Base-by-base conservation (phyloP, 352 stramenopile species). In the Globisporangium mamillatum region DNA sequence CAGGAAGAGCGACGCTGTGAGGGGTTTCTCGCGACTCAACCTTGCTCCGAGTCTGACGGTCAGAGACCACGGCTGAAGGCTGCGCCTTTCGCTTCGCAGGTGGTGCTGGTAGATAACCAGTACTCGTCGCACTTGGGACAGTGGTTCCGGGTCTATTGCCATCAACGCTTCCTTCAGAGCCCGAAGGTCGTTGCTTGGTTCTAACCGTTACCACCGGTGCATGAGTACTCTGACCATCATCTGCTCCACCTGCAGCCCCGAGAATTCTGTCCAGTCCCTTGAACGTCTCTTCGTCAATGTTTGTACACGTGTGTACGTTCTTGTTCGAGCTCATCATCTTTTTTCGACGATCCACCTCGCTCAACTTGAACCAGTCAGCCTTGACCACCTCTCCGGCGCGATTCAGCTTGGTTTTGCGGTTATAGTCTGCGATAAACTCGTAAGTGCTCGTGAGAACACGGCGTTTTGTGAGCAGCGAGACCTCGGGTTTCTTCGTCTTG, bases 371-470 rank as follows among this genome's bases (percentile, higher is more conserved):
- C 64, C 64, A 69, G 48, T 66, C 52, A 4, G 14, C 8, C n/a
- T 52, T 27, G 4, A 64, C 59, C 12, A 55, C 44, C 2, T 56
- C 59, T 41, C 44, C 41, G 1, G n/a, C 25, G 46, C 27, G 27
- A 14, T 27, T 38, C 5, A 27, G 48, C 12, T 18, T 48, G 25
- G 34, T 14, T 1, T 60, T 48, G 0, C 29, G 55, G 22, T 69
- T 69, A 41, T 59, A 69, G 8, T 69, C 64, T 1, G 54, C 54
- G 64, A 69, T 63, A 36, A 69, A 63, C 55, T 62, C 29, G 64
- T 64, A 69, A 25, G 64, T 69, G 20, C 22, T 69, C 41, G 64
- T 69, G 38, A 69, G 29, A 6, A 63, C 57, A 18, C 57, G 56
- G 16, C 64, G 64, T 46, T 69, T 69, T 1, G 64, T 69, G 29